phyloP scores from a whole-genome alignment of 2,329 filamentous ascomycete genomes.

The Coniochaeta sp. region DNA sequence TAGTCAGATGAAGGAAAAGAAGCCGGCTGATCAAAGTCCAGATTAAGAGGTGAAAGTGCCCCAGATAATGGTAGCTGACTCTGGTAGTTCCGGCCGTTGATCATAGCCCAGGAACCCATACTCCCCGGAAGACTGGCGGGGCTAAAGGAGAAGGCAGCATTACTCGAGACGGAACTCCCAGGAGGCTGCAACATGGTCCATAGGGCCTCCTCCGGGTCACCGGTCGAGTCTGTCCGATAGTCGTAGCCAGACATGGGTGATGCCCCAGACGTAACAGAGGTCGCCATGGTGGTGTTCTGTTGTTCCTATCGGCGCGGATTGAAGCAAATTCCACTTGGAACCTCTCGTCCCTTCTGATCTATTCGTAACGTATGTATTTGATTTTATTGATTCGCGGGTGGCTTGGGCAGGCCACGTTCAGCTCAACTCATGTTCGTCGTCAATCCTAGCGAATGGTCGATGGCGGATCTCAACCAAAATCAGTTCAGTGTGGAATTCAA shows the following conservation, averaged over 20 bases:
- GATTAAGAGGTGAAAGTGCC: slow-evolving; percentile 33
- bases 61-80: slow-evolving; percentile 12
- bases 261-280: slow-evolving; percentile 29
- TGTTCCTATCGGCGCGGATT: too few relatives aligned
- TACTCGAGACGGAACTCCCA: slow-evolving; percentile 25
- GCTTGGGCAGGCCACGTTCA: neutral
- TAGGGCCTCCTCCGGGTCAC: slow-evolving; percentile 32
- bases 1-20: slow-evolving; percentile 20
- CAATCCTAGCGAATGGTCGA: neutral
- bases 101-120: slow-evolving; percentile 40
- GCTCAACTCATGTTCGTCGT: slow-evolving; percentile 1
- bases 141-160: slow-evolving; percentile 38
- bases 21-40: slow-evolving; percentile 28
- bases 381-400: too few relatives aligned
- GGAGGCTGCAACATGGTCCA: slow-evolving; percentile 34
- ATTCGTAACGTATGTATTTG: neutral
- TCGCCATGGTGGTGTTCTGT: slow-evolving; percentile 2
- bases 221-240: slow-evolving; percentile 22
- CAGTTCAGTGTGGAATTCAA: neutral
- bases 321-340: neutral
- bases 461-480: neutral
- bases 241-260: slow-evolving; percentile 34
- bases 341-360: neutral
- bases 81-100: slow-evolving; percentile 26
- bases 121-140: slow-evolving; percentile 37